Conservation (phyloP, 805 yeast species). For the Wickerhamiella vanderwaltii region DNA sequence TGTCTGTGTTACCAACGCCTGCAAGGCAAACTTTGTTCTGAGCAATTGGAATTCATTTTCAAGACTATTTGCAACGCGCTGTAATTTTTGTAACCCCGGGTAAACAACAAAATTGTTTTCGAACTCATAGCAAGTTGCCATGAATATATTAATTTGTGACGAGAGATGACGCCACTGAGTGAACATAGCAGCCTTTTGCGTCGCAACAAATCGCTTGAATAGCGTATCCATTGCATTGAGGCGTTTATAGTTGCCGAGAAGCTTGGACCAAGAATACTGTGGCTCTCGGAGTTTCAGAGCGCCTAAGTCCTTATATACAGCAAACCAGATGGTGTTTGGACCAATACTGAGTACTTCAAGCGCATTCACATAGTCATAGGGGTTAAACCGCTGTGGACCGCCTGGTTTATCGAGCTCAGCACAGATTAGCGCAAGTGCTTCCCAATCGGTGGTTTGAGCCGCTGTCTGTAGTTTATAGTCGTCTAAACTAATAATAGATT, state of each 20-base stretch:
- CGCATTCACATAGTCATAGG: conserved; percentile 1
- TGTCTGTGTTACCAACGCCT: no score
- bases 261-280: neutral
- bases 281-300: neutral
- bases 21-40: no score
- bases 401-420: neutral
- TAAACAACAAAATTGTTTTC: no score
- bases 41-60: no score
- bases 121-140: conserved; percentile 1
- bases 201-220: no score
- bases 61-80: no score
- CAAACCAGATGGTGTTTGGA: neutral
- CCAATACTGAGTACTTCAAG: neutral
- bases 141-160: neutral
- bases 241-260: no score
- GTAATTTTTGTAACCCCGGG: no score
- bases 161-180: neutral
- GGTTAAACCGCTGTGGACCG: neutral
- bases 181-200: no score
- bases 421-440: neutral
- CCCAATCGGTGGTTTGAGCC: neutral
- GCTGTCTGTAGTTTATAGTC: no score
- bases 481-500: no score
- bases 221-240: no score
- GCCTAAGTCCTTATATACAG: neutral